These are phyloP conservation scores for Thinopyrum elongatum DNA, from an alignment of 176 grass and related monocot genomes.

Conservation along the genomic window DNA sequence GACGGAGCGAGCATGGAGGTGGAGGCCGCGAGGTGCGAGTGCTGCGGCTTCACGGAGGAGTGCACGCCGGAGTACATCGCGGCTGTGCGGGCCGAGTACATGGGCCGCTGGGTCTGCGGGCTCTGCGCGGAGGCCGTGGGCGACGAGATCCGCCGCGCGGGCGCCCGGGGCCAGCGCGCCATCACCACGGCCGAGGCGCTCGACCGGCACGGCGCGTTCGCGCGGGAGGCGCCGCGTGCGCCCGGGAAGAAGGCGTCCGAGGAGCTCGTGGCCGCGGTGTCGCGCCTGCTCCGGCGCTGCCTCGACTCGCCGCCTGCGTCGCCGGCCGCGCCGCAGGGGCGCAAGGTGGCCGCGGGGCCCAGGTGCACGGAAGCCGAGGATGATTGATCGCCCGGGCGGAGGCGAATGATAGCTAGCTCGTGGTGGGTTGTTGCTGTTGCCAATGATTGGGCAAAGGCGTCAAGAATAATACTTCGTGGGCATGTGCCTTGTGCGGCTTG, in stretches of 20 bases:
- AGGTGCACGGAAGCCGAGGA: constrained; percentile 16
- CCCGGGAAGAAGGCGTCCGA: neutral
- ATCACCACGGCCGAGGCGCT: constrained; percentile 77
- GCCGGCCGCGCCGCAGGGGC: constrained; percentile 14
- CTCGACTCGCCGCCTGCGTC: constrained; percentile 61
- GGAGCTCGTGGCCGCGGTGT: constrained; percentile 66
- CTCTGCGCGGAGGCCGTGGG: constrained; percentile 69
- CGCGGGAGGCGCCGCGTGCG: constrained; percentile 21
- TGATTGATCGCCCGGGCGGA: neutral
- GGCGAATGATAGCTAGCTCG: neutral
- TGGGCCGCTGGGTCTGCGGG: constrained; percentile 76
- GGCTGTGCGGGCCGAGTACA: constrained; percentile 47
- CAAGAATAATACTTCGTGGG: constrained; percentile 14
- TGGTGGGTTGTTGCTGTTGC: neutral
- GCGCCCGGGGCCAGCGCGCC: neutral
- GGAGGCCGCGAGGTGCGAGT: constrained; percentile 58
- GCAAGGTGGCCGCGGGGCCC: constrained; percentile 36
- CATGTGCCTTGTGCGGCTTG: neutral
- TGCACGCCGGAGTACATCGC: constrained; percentile 80
- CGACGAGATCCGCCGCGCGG: constrained; percentile 73
- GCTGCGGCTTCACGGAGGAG: constrained; percentile 88
- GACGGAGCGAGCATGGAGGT: constrained; percentile 49
- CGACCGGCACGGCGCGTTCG: constrained; percentile 65
- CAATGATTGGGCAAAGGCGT: constrained; percentile 8
- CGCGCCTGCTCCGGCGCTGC: constrained; percentile 57